These are phyloP conservation scores for Blastobotrys elegans DNA, from an alignment of 1,139 yeast species.

Conservation along the genomic window DNA sequence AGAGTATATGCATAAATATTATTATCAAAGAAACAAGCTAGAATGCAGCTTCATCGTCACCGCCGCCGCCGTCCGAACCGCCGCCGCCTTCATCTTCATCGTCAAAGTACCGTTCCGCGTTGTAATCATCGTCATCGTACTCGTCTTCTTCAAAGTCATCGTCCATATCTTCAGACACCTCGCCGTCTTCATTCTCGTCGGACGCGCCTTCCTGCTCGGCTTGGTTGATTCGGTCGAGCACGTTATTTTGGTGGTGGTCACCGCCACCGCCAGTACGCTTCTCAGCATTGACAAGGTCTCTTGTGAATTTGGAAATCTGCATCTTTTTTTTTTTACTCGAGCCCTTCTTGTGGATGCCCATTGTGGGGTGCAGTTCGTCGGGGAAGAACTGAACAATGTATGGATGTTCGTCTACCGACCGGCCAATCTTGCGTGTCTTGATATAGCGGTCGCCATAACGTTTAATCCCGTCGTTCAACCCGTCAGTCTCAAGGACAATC, in stretches of 20 bases:
- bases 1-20: slow-evolving; percentile 12
- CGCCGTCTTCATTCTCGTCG: slow-evolving; percentile 48
- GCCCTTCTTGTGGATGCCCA: slow-evolving; percentile 54
- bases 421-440: slow-evolving; percentile 68
- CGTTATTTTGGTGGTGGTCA: slow-evolving; percentile 34
- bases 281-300: slow-evolving; percentile 34
- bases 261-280: slow-evolving; percentile 44
- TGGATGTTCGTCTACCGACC: slow-evolving; percentile 80
- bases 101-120: slow-evolving; percentile 52
- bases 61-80: slow-evolving; percentile 60
- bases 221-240: slow-evolving; percentile 26
- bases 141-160: slow-evolving; percentile 72
- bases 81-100: slow-evolving; percentile 48
- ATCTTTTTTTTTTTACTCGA: slow-evolving; percentile 22
- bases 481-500: slow-evolving; percentile 30
- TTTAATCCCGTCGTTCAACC: slow-evolving; percentile 32
- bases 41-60: slow-evolving; percentile 20
- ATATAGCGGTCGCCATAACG: slow-evolving; percentile 41
- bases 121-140: slow-evolving; percentile 72
- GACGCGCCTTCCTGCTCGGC: slow-evolving; percentile 46
- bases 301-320: slow-evolving; percentile 29
- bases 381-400: slow-evolving; percentile 62
- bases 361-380: slow-evolving; percentile 65
- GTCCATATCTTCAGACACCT: slow-evolving; percentile 69
- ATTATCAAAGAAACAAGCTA: not conserved